A percentile compares a stretch with the other conserved stretches of the same genome.
phyloP scores from a whole-genome alignment of 2,329 filamentous ascomycete genomes.

The Cladorrhinum sp. region DNA sequence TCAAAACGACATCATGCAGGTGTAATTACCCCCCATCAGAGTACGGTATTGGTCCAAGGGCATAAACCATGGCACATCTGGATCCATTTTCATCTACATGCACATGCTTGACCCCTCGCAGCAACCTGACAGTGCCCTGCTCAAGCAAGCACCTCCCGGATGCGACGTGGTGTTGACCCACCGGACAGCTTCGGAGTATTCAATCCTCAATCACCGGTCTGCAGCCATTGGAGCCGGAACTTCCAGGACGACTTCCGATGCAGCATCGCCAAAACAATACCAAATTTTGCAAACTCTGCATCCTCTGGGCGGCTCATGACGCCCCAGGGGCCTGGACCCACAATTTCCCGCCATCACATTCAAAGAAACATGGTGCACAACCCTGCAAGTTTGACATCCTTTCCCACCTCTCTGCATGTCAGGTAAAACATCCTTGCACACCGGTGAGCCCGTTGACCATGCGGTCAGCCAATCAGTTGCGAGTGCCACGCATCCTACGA shows the following conservation, averaged over 20 bases:
- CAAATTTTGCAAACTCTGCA: background rate
- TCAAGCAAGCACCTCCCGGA: constrained; percentile 5
- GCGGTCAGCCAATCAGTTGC: background rate
- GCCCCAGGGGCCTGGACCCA: background rate
- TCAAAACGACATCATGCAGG: background rate
- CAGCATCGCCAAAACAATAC: background rate
- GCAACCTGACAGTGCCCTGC: background rate
- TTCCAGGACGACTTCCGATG: constrained; percentile 5
- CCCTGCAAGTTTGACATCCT: background rate
- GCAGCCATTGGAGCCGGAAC: constrained; percentile 4
- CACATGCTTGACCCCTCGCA: background rate
- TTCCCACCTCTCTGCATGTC: background rate
- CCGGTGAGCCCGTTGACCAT: background rate
- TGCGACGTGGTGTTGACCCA: constrained; percentile 16
- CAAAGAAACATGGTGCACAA: background rate
- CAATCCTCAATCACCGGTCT: background rate
- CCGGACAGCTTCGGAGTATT: constrained; percentile 8
- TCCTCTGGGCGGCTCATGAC: background rate
- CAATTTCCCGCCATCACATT: background rate
- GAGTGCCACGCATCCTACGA: background rate
- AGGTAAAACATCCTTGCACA: background rate
- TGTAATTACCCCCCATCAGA: background rate
- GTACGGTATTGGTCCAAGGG: background rate
- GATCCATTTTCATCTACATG: constrained; percentile 2
- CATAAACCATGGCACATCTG: background rate